These are phyloP conservation scores for Ottelia alismoides DNA, from an alignment of 106 monocot species.

Conservation along the genomic window DNA sequence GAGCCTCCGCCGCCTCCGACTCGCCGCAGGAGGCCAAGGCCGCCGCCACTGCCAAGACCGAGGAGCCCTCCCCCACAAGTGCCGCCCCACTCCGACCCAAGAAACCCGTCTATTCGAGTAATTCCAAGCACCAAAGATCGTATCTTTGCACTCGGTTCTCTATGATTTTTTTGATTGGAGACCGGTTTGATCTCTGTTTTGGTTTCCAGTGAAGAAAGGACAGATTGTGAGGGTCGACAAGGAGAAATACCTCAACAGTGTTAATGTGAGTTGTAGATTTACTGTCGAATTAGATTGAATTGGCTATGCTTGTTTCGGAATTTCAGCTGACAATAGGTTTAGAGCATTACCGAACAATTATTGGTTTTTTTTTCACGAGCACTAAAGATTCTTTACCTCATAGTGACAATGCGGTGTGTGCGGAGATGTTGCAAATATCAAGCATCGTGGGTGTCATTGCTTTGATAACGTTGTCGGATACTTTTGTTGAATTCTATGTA, in stretches of 20 bases:
- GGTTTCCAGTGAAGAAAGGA: constrained; percentile 76
- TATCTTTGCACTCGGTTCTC: background rate
- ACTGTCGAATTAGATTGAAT: too few relatives aligned
- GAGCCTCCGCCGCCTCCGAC: constrained; percentile 25
- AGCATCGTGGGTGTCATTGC: too few relatives aligned
- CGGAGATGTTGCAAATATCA: too few relatives aligned
- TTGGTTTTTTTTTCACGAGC: too few relatives aligned
- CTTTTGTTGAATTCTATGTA: too few relatives aligned
- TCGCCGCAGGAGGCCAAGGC: constrained; percentile 19
- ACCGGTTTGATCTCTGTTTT: background rate
- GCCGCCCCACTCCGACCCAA: constrained; percentile 24
- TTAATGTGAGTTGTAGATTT: constrained; percentile 66
- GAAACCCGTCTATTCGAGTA: constrained; percentile 75
- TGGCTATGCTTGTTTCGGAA: background rate
- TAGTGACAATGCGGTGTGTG: too few relatives aligned
- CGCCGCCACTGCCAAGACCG: background rate
- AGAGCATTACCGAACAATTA: too few relatives aligned
- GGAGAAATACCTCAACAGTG: constrained; percentile 86
- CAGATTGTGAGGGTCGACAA: constrained; percentile 92
- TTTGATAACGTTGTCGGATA: too few relatives aligned
- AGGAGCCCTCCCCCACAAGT: constrained; percentile 5
- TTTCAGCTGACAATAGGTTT: too few relatives aligned
- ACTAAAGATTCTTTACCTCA: too few relatives aligned
- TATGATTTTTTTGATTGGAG: background rate
- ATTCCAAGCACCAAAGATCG: too few relatives aligned